Base-by-base conservation (phyloP, 495 filamentous ascomycete species). In the Aspergillus ostianus region DNA sequence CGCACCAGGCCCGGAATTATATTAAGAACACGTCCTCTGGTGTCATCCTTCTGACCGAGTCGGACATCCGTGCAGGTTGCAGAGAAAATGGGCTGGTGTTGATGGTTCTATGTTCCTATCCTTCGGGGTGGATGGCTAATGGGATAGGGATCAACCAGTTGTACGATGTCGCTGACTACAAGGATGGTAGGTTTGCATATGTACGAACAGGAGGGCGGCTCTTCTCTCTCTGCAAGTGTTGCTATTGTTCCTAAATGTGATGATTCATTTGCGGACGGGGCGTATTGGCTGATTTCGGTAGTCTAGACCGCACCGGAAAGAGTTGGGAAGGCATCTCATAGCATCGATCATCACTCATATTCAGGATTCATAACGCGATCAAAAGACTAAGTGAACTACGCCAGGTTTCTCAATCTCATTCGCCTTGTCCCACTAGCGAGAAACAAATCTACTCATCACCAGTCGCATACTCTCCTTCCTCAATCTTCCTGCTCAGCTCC, bases 401-500 rank as follows among this genome's bases (percentile, higher is more conserved):
- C 5, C 36, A 1, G 15, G 13, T 1, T 15, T 17, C 29, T 10
- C 36, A 6, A 41, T 12, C 9, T 1, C 10, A 41, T 41, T 15
- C 36, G 2, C 36, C 3, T 41, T 13, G 36, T 10, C 13, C 13
- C 4, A 2, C 9, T 2, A 32, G 30, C 30, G 12, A 4, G 12
- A 15, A 41, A 0, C 36, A 15, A 41, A 32, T n/a, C 50, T 50
- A 55, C 52, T 55, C 58, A 55, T 55, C 58, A 21, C 51, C 51
- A 50, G 52, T 27, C 20, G 53, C 58, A 60, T 55, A 55, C 45
- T 60, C 58, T 7, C 58, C 58, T 5, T 23, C 29, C 12, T 26
- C n/a, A n/a, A 60, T 50, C 58, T 60, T 60, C 52, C 55, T 46
- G 48, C 58, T 60, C 23, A 60, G 18, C 18, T 45, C 58, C 46